Conservation (phyloP, 176 grass and related monocot genomes). For the Hyparrhenia diplandra region DNA sequence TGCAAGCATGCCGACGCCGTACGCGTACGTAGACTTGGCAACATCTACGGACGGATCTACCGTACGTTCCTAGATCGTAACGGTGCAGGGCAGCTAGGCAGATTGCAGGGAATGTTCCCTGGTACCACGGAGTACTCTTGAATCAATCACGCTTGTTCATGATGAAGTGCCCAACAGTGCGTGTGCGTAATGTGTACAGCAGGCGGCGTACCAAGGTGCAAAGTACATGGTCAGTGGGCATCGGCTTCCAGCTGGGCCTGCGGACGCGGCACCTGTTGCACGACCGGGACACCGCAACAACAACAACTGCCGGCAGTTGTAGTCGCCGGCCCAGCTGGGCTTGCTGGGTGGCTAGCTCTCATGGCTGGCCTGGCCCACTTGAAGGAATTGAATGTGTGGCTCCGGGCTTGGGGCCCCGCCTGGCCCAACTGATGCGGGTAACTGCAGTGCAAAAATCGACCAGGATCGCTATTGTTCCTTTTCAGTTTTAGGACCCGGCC, state of each 20-base stretch:
- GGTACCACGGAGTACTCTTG: too few relatives aligned
- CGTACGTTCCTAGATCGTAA: not conserved
- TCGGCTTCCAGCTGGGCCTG: not conserved
- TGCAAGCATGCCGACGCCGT: too few relatives aligned
- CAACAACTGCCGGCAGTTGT: not conserved
- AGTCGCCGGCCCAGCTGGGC: not conserved
- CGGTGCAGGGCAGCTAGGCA: not conserved
- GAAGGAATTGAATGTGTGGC: not conserved
- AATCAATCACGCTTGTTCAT: too few relatives aligned
- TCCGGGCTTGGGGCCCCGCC: not conserved
- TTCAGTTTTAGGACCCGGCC: too few relatives aligned
- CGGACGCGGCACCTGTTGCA: not conserved
- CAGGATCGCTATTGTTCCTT: too few relatives aligned
- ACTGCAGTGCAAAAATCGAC: too few relatives aligned
- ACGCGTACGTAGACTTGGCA: too few relatives aligned
- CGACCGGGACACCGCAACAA: not conserved
- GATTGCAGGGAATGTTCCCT: not conserved
- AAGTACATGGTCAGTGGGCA: not conserved
- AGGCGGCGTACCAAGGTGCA: not conserved
- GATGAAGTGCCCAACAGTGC: not conserved
- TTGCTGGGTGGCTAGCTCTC: not conserved
- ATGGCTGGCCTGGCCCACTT: not conserved
- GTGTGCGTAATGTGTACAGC: not conserved
- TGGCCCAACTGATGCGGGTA: not conserved
- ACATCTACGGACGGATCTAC: too few relatives aligned